phyloP scores from a whole-genome alignment of 2,329 filamentous ascomycete species.

The Phaeosphaeria sp. region DNA sequence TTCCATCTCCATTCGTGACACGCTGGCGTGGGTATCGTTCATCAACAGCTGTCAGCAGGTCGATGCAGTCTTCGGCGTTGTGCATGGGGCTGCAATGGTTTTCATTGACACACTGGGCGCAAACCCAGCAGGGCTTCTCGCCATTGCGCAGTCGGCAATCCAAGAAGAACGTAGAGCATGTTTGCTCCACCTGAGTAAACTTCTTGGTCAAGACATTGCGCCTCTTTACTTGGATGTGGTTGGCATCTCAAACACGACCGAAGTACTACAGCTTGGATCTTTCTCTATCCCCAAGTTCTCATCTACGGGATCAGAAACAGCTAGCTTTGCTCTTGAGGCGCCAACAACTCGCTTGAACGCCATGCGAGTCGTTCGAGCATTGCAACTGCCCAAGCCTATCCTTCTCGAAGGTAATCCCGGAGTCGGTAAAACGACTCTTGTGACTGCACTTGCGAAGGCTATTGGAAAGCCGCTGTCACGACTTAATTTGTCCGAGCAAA shows the following conservation, averaged over 20 bases:
- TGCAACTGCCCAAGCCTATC: constrained; percentile 90
- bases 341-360: constrained; percentile 89
- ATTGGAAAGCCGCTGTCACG: constrained; percentile 84
- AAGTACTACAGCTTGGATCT: constrained; percentile 71
- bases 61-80: constrained; percentile 59
- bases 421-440: constrained; percentile 94
- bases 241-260: constrained; percentile 62
- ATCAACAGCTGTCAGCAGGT: constrained; percentile 70
- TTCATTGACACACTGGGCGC: constrained; percentile 95
- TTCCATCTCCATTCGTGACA: constrained; percentile 87
- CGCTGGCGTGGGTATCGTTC: constrained; percentile 92
- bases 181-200: constrained; percentile 71
- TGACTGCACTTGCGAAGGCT: constrained; percentile 81
- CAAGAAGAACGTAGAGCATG: constrained; percentile 75
- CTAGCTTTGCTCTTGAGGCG: constrained; percentile 80
- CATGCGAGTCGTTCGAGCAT: constrained; percentile 86
- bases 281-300: constrained; percentile 70
- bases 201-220: constrained; percentile 70
- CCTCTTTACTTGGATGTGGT: constrained; percentile 70
- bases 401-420: constrained; percentile 96
- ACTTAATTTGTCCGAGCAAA: constrained; percentile 98
- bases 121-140: constrained; percentile 87
- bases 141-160: constrained; percentile 73
- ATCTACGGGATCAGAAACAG: constrained; percentile 55
- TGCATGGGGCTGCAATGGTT: constrained; percentile 93